A percentile compares a stretch with the other conserved stretches of the same genome.
These are phyloP conservation scores for Stephania japonica DNA, from an alignment of 164 flowering plant species.

Conservation along the genomic window DNA sequence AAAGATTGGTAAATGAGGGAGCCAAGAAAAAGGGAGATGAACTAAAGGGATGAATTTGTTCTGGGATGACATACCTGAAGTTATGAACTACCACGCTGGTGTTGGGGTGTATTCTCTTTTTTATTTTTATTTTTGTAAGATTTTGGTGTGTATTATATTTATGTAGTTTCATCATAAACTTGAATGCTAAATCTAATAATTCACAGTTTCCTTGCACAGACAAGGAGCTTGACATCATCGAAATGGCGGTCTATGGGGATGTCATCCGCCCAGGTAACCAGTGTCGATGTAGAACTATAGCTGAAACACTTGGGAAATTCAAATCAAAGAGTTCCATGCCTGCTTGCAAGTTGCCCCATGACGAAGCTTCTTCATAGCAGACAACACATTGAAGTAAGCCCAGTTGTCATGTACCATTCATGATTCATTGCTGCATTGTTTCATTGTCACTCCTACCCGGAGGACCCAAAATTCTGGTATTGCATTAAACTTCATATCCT, in stretches of 20 bases:
- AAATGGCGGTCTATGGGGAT: slow-evolving; percentile 99
- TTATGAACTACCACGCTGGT: background rate
- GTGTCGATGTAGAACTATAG: slow-evolving; percentile 86
- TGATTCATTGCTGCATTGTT: background rate
- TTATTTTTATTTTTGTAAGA: background rate
- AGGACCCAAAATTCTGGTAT: background rate
- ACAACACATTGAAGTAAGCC: background rate
- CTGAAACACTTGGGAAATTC: slow-evolving; percentile 82
- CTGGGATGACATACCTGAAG: background rate
- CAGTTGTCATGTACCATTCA: slow-evolving; percentile 2
- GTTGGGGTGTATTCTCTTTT: background rate
- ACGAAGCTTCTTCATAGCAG: slow-evolving; percentile 17
- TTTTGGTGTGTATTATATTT: too few relatives aligned
- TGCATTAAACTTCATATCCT: background rate
- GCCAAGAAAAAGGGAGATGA: background rate
- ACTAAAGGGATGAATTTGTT: background rate
- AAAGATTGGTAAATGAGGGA: background rate
- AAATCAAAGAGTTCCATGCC: slow-evolving; percentile 55
- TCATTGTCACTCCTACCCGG: background rate
- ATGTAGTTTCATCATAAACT: background rate
- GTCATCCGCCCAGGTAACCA: slow-evolving; percentile 87
- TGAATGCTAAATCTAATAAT: background rate
- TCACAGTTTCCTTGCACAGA: slow-evolving; percentile 35
- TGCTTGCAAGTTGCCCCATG: slow-evolving; percentile 67
- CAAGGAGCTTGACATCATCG: slow-evolving; percentile 83